These are phyloP conservation scores for Rhizopogon vulgaris DNA, from an alignment of 768 basidiomycete genomes.

Conservation along the genomic window DNA sequence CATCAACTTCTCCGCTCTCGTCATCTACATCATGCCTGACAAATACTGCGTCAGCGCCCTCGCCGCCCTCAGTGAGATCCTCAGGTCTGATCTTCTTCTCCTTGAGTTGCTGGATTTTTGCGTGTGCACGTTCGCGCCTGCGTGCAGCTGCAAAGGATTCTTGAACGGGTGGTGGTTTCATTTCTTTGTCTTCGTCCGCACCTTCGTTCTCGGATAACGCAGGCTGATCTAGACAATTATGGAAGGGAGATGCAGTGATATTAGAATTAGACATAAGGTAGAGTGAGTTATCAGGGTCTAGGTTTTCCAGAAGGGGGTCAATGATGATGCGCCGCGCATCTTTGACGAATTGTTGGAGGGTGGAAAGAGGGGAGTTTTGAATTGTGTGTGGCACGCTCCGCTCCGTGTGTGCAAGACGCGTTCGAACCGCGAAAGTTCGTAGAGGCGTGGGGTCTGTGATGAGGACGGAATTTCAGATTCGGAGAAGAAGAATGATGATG, in stretches of 20 bases:
- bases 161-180: conserved; percentile 8
- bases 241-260: conserved; percentile 17
- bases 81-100: conserved; percentile 38
- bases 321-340: conserved; percentile 44
- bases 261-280: conserved; percentile 25
- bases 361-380: conserved; percentile 42
- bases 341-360: conserved; percentile 55
- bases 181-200: conserved; percentile 6
- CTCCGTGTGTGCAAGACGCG: conserved; percentile 31
- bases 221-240: conserved; percentile 9
- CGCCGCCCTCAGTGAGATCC: conserved; percentile 25
- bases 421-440: conserved; percentile 36
- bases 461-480: conserved; percentile 1
- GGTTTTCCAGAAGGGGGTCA: conserved; percentile 32
- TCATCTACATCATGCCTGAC: conserved; percentile 53
- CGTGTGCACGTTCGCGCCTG: conserved; percentile 39
- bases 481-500: not conserved
- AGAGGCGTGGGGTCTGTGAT: conserved; percentile 50
- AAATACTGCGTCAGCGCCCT: conserved; percentile 37
- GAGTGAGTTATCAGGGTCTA: conserved; percentile 12
- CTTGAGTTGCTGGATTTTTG: conserved; percentile 53
- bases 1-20: conserved; percentile 57
- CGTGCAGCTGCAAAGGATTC: conserved; percentile 11
- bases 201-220: conserved; percentile 30
- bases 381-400: conserved; percentile 32